These are phyloP conservation scores for Anethum foeniculum DNA, from an alignment of 140 eudicot genomes.

Conservation along the genomic window DNA sequence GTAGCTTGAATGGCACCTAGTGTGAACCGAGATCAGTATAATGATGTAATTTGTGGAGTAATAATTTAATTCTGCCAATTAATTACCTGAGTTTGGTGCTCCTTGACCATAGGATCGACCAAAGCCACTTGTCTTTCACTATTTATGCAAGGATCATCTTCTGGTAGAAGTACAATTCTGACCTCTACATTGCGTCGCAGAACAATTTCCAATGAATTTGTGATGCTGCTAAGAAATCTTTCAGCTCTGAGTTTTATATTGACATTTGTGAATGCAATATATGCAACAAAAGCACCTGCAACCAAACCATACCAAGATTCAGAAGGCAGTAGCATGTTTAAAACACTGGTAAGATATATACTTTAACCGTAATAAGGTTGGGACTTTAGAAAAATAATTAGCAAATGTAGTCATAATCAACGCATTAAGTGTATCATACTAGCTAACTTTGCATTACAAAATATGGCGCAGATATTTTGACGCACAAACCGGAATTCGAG, in stretches of 20 bases:
- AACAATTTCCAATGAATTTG: conserved; percentile 74
- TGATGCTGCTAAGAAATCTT: conserved; percentile 81
- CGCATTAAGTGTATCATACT: not conserved
- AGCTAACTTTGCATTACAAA: not conserved
- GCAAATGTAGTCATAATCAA: not conserved
- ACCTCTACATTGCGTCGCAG: conserved; percentile 65
- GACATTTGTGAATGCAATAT: conserved; percentile 58
- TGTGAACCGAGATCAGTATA: conserved; percentile 20
- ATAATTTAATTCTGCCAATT: conserved; percentile 5
- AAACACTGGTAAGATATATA: not conserved
- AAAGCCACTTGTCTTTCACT: conserved; percentile 13
- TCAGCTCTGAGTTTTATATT: conserved; percentile 75
- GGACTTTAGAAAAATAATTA: not conserved
- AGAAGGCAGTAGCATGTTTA: not conserved
- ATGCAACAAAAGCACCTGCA: conserved; percentile 73
- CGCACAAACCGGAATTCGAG: not conserved
- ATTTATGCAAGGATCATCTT: conserved; percentile 24
- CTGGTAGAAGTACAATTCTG: conserved; percentile 45
- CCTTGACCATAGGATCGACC: conserved; percentile 29
- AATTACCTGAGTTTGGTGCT: conserved; percentile 14
- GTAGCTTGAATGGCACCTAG: conserved; percentile 25
- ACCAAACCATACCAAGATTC: conserved; percentile 8
- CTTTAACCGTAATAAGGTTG: not conserved
- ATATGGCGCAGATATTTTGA: not conserved
- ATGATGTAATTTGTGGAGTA: conserved; percentile 8